Conservation (phyloP, 225 moss, liverwort and hornwort genomes). For the Pseudoscleropodium purum region DNA sequence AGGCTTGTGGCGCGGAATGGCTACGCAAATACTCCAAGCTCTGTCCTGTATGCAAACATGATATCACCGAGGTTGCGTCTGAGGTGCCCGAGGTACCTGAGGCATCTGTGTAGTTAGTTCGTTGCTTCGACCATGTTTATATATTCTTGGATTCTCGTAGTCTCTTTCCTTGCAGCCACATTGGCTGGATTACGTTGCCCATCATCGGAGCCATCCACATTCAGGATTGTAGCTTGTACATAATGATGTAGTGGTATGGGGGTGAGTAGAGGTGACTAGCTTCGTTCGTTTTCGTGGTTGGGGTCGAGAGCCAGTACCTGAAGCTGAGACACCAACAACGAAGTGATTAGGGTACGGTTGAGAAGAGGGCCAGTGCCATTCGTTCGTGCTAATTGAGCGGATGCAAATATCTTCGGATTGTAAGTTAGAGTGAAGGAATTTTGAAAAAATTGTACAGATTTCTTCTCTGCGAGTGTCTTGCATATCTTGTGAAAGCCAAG, state of each 20-base stretch:
- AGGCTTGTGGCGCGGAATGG: constrained; percentile 45
- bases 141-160: background rate
- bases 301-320: background rate
- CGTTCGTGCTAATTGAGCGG: background rate
- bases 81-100: background rate
- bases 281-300: background rate
- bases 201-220: background rate
- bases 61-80: constrained; percentile 4
- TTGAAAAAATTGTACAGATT: background rate
- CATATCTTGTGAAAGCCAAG: no score
- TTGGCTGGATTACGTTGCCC: background rate
- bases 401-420: background rate
- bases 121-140: background rate
- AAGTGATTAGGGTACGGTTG: background rate
- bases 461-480: background rate
- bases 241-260: background rate
- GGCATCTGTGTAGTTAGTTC: background rate
- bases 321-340: background rate
- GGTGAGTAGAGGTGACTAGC: background rate
- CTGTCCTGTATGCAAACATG: constrained; percentile 55
- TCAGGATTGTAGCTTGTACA: constrained; percentile 2
- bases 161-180: background rate
- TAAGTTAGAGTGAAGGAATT: background rate
- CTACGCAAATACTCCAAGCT: constrained; percentile 51
- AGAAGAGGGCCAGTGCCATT: background rate